A percentile compares a stretch with the other conserved stretches of the same genome.
Evolutionary conservation across 345 rosid genomes (phyloP).

Genomic region (Kandelia obovata): DNA sequence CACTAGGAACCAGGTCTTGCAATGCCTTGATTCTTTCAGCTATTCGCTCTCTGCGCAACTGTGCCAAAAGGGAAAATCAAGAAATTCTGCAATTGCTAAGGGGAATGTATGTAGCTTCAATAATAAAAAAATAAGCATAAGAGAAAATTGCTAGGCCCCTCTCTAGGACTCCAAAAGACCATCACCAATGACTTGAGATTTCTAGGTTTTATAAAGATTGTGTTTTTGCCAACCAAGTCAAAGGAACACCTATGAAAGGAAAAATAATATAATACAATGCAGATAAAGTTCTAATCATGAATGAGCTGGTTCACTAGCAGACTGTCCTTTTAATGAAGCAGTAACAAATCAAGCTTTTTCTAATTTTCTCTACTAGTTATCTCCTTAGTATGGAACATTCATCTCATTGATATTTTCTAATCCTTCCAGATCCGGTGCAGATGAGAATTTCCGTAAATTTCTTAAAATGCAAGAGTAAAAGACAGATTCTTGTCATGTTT

Average conservation of each 20-base stretch:
- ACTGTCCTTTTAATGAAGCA: too few species aligned
- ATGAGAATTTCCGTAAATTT: too few species aligned
- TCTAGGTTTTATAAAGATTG: background rate
- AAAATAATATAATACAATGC: background rate
- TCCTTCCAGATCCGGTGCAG: too few species aligned
- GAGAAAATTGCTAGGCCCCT: background rate
- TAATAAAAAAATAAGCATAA: slow-evolving; percentile 2
- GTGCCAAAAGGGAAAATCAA: slow-evolving; percentile 26
- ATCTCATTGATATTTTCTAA: too few species aligned
- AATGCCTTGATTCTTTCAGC: slow-evolving; percentile 96
- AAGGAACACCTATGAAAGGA: background rate
- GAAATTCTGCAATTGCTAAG: background rate
- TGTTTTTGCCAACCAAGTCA: background rate
- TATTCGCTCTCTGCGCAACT: slow-evolving; percentile 96
- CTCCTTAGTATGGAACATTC: too few species aligned
- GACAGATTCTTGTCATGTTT: too few species aligned
- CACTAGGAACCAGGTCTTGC: slow-evolving; percentile 98
- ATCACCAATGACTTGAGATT: slow-evolving; percentile 4
- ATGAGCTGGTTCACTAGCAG: too few species aligned
- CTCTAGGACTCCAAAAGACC: background rate
- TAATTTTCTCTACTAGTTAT: too few species aligned
- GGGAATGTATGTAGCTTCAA: background rate
- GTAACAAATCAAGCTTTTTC: too few species aligned
- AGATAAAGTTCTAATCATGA: too few species aligned
- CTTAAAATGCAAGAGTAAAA: too few species aligned